Conservation (phyloP, 257 asterid genomes). For the Eucommia ulmoides region DNA sequence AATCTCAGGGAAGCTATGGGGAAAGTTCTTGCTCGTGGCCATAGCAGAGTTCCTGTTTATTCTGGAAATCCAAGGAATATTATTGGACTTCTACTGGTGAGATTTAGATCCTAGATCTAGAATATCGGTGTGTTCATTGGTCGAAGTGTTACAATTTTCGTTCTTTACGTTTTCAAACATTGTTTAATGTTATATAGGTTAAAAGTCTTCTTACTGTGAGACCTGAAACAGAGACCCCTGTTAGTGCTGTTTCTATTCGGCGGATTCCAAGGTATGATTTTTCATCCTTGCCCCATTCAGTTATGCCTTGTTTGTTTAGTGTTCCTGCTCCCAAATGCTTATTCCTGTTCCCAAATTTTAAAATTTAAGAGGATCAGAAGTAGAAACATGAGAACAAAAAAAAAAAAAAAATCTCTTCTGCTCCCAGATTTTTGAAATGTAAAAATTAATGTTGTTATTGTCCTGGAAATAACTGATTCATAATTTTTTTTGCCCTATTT, state of each 20-base stretch:
- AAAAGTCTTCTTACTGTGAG: slow-evolving; percentile 84
- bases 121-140: background rate
- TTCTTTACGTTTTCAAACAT: background rate
- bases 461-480: too few species aligned
- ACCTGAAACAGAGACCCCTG: slow-evolving; percentile 86
- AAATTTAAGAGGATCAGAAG: background rate
- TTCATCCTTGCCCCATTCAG: too few species aligned
- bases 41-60: slow-evolving; percentile 91
- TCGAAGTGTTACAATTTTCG: background rate
- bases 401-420: too few species aligned
- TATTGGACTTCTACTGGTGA: slow-evolving; percentile 80
- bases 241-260: slow-evolving; percentile 75
- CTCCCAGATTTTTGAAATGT: too few species aligned
- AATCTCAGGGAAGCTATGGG: slow-evolving; percentile 81
- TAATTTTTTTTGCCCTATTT: too few species aligned
- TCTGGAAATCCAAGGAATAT: slow-evolving; percentile 61
- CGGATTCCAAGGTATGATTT: slow-evolving; percentile 69
- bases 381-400: slow-evolving; percentile 4
- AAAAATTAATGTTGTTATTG: too few species aligned
- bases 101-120: slow-evolving; percentile 1
- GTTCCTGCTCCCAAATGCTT: too few species aligned
- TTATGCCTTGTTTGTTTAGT: too few species aligned
- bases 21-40: slow-evolving; percentile 82
- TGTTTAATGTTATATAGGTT: slow-evolving; percentile 28
- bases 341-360: background rate